Base-by-base conservation (phyloP, 805 yeast species). In the Hanseniaspora nectarophila region DNA sequence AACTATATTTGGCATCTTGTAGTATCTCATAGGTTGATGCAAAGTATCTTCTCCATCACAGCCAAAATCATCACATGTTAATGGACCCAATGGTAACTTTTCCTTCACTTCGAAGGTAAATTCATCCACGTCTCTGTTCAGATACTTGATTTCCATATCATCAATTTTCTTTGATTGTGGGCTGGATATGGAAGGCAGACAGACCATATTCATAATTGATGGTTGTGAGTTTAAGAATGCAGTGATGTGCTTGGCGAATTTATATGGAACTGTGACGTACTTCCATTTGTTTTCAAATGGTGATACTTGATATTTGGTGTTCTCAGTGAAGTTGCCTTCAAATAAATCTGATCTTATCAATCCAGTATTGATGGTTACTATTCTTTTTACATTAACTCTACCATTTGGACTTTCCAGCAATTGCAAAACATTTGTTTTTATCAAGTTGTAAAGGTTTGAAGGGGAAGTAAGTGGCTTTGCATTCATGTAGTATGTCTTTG, bases 211-310 rank as follows among this genome's bases (percentile, higher is more conserved):
- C 35, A 47, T 12, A 7, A 49, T 49, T 1, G 46, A 34, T 18
- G 46, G 6, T 42, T 49, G 46, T 5, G 54, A 28, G 61, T 89
- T 89, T 55, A 89, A 70, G 34, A 72, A 70, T 0, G 70, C 68
- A 7, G 78, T 72, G 0, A 88, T 67, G 54, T 68, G 63, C 7
- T 69, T 55, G 0, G 95, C 95, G 4, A 80, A 60, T 1, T 65
- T 55, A 51, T 72, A 70, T 0, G 92, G 85, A 2, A 89, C 64
- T 5, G 73, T 69, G 13, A 89, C 64, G 46, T 74, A 77, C 31
- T 72, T 75, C 97, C 97, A 90, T 38, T 73, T 73, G 61, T 88
- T 87, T 50, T 77, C 72, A 66, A 87, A 89, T 0, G 97, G 97
- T 0, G 94, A 80, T 0, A 90, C 85, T 42, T 83, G 85, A 61